These are phyloP conservation scores for Podospora australis DNA, from an alignment of 495 filamentous ascomycete genomes.

Conservation along the genomic window DNA sequence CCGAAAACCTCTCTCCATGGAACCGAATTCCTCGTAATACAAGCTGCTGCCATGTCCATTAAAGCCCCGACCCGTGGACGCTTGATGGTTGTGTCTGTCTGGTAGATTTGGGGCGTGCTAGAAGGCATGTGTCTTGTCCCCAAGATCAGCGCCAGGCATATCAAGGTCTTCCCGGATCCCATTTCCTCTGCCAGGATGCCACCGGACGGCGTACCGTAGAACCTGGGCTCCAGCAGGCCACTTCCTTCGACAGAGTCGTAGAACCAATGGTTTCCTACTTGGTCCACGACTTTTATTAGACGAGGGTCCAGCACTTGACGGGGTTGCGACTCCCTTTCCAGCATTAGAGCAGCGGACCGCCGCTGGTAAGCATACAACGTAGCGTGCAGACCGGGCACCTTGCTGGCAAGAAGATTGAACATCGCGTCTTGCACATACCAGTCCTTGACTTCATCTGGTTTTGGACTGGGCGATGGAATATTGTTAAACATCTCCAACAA, in stretches of 20 bases:
- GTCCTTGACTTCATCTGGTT: constrained; percentile 45
- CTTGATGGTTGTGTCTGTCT: neutral
- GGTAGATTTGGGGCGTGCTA: constrained; percentile 46
- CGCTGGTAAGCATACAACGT: constrained; percentile 72
- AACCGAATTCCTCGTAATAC: constrained; percentile 54
- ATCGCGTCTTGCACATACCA: constrained; percentile 54
- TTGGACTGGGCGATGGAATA: constrained; percentile 63
- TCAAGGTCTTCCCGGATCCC: constrained; percentile 80
- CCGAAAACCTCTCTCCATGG: constrained; percentile 62
- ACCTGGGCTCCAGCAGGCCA: constrained; percentile 54
- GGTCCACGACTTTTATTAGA: constrained; percentile 50
- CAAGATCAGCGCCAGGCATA: constrained; percentile 77
- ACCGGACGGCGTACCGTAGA: constrained; percentile 70
- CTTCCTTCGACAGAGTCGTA: constrained; percentile 60
- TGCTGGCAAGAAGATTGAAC: constrained; percentile 51
- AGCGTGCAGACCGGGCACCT: constrained; percentile 58
- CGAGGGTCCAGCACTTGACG: constrained; percentile 66
- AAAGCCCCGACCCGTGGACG: constrained; percentile 24
- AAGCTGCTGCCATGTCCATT: constrained; percentile 64
- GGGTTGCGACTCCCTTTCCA: constrained; percentile 70
- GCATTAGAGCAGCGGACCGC: constrained; percentile 76
- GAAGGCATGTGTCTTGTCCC: constrained; percentile 67
- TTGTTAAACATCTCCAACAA: constrained; percentile 85
- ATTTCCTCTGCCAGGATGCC: constrained; percentile 71
- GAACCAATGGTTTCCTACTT: constrained; percentile 59